Conservation (phyloP, 108 stramenopile genomes). For the Phaeodactylum tricornutum region DNA sequence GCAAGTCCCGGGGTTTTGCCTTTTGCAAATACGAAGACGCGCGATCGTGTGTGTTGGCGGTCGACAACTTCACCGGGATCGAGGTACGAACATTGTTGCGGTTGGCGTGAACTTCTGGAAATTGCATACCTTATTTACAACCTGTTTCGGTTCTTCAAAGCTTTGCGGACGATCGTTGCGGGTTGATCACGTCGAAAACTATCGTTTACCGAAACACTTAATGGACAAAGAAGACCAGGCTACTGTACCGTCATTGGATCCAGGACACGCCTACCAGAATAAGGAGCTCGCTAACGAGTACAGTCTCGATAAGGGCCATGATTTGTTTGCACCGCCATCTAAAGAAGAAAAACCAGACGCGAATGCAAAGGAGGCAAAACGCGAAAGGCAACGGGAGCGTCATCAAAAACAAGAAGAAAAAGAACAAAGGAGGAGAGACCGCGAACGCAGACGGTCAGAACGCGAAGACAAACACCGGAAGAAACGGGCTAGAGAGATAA, state of each 20-base stretch:
- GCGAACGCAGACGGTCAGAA: too few relatives aligned
- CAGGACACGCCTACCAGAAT: constrained; percentile 87
- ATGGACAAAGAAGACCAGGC: constrained; percentile 69
- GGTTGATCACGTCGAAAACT: constrained; percentile 96
- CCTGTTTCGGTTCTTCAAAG: constrained; percentile 1
- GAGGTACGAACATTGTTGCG: constrained; percentile 13
- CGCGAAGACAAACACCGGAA: too few relatives aligned
- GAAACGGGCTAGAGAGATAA: too few relatives aligned
- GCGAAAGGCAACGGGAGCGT: too few relatives aligned
- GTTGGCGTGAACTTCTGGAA: neutral
- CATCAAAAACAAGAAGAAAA: too few relatives aligned
- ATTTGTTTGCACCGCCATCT: constrained; percentile 70
- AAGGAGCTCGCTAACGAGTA: constrained; percentile 67
- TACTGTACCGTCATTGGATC: constrained; percentile 9
- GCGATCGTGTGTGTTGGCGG: constrained; percentile 89
- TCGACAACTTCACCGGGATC: constrained; percentile 92
- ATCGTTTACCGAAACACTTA: constrained; percentile 88
- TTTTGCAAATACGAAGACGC: constrained; percentile 91
- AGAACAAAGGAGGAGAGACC: too few relatives aligned
- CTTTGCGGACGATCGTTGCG: constrained; percentile 81
- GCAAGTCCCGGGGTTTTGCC: constrained; percentile 82
- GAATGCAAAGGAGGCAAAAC: too few relatives aligned
- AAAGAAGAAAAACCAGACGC: constrained; percentile 6
- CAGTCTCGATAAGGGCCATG: constrained; percentile 74
- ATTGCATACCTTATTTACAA: neutral